Evolutionary conservation across 106 monocot genomes (phyloP), one percentile per base, ranked within the genome.

Genomic region (Dioscorea dumetorum): DNA sequence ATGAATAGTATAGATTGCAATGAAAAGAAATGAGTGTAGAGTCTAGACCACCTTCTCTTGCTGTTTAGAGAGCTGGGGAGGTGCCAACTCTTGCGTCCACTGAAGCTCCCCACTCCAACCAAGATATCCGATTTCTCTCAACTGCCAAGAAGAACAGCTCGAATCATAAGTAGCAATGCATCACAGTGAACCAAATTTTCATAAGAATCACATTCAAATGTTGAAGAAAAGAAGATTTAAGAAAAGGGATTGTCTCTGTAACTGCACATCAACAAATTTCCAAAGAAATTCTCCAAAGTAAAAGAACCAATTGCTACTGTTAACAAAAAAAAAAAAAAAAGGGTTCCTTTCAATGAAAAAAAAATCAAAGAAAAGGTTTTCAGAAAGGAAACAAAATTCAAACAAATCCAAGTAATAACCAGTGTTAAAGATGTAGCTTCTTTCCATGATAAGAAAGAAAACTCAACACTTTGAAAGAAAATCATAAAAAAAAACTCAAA

Each of bases 91-190:
- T 21, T 53, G 72, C 12, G 18, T 72, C 72, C 72, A 72, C 20
- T 33, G 52, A n/a, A 72, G 72, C 72, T 72, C 63, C 14, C 18
- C n/a, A 33, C 19, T 52, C 54, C 50, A 50, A 2, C 62, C 28
- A 15, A 19, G 50, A 18, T 54, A 33, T 33, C 64, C 73, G 61
- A 78, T 74, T 63, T 80, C 73, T 49, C 58, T 18, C 57, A 61
- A 35, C 80, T 72, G 72, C 66, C 41, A 41, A 41, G 41, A 41
- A 35, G 28, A 74, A 57, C 17, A 58, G 69, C 23, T 33, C 61
- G 13, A 54, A 5, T 54, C 19, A 2, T 54, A 19, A 19, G 54
- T 54, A 54, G 19, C 9, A 54, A 54, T 16, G 2, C 4, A 54
- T 19, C 54, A 54, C 54, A 54, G 4, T 54, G 15, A 19, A 12